Conservation (phyloP, 305 asterid genomes). For the Fraxinus albicans region DNA sequence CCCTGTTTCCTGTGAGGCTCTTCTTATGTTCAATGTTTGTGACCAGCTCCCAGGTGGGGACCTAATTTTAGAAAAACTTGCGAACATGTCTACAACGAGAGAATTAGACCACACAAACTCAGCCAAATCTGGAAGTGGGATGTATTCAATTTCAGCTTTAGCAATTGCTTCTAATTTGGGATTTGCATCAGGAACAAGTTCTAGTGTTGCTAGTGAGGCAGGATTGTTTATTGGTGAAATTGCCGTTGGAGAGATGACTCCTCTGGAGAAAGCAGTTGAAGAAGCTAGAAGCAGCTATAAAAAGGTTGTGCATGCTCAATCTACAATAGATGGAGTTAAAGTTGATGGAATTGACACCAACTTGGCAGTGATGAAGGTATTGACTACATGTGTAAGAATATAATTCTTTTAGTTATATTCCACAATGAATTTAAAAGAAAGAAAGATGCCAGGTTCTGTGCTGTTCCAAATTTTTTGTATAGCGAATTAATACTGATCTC, state of each 20-base stretch:
- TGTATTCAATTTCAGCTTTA: conserved; percentile 62
- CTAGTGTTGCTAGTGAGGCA: conserved; percentile 40
- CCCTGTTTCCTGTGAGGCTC: conserved; percentile 51
- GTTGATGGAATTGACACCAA: conserved; percentile 88
- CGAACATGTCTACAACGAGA: conserved; percentile 51
- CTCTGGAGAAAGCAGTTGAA: conserved; percentile 75
- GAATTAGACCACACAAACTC: conserved; percentile 43
- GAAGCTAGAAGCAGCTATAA: conserved; percentile 79
- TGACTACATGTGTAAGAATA: conserved; percentile 7
- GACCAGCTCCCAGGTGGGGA: conserved; percentile 94
- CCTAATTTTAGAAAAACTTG: conserved; percentile 76
- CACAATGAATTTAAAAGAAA: conserved; percentile 12
- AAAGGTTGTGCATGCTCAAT: conserved; percentile 71
- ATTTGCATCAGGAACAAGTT: conserved; percentile 56
- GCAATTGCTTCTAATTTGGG: conserved; percentile 76
- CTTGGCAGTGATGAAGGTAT: conserved; percentile 91
- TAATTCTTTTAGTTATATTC: not conserved
- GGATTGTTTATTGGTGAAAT: conserved; percentile 76
- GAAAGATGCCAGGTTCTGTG: conserved; percentile 15
- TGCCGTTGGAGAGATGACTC: conserved; percentile 72
- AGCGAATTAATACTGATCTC: not conserved
- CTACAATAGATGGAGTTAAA: conserved; percentile 86
- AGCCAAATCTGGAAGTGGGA: conserved; percentile 40
- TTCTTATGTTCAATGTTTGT: conserved; percentile 87
- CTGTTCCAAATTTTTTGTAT: conserved; percentile 7